Evolutionary conservation across 2,329 filamentous ascomycete genomes (phyloP).

Genomic region (Verticillium tricorpus): DNA sequence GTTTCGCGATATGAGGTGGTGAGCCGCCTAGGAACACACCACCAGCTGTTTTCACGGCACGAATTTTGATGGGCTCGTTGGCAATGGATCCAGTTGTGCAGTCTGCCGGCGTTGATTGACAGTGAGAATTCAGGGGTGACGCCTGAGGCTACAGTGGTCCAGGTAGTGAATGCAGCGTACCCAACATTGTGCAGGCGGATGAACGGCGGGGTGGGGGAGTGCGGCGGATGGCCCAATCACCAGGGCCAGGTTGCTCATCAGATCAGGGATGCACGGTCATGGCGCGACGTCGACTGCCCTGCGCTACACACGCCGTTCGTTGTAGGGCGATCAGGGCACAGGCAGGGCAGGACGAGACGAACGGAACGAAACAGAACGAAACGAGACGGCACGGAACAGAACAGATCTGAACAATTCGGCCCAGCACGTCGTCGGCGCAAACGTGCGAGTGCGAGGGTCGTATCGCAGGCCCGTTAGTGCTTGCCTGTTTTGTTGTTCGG

Average conservation of each 20-base stretch:
- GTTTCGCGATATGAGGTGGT: slow-evolving; percentile 1
- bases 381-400: too few species aligned
- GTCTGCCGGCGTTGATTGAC: too few species aligned
- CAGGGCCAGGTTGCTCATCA: neutral
- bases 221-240: neutral
- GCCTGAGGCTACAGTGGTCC: neutral
- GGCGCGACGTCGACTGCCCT: neutral
- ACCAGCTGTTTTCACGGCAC: neutral
- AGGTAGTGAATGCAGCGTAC: too few species aligned
- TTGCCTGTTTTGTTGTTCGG: neutral
- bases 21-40: neutral
- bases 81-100: neutral
- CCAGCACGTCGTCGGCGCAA: too few species aligned
- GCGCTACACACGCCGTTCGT: too few species aligned
- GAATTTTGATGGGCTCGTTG: neutral
- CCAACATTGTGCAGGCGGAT: too few species aligned
- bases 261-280: neutral
- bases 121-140: too few species aligned
- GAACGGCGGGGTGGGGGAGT: neutral
- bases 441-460: neutral
- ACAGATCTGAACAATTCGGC: too few species aligned
- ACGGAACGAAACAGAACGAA: too few species aligned
- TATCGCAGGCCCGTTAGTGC: neutral
- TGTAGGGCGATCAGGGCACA: too few species aligned
- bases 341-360: too few species aligned